Evolutionary conservation across 2,329 filamentous ascomycete genomes (phyloP), one percentile per base, ranked within the genome.

Genomic region (Fusarium luffae): DNA sequence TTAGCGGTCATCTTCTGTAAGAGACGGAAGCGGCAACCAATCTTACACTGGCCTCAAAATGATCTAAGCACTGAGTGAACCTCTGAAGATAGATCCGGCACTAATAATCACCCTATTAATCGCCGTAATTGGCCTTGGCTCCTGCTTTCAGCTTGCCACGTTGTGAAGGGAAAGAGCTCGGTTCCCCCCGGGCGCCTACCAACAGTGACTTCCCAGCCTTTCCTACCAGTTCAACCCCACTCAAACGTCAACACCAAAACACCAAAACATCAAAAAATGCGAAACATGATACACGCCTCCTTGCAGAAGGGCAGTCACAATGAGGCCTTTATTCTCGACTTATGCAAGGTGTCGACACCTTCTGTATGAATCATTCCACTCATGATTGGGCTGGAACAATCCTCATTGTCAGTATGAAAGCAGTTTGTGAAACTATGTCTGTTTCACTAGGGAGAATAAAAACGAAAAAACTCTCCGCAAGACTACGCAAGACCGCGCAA

Each of bases 181-280:
- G 72, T 59, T 70, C 54, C 63, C 58, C 67, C 66, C 59, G 56
- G 65, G 72, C 72, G 72, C 59, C 46, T 74, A 66, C 48, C 48
- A 41, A 28, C 48, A 43, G 37, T 48, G 21, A 25, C 21, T 37
- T 40, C 18, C 32, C 30, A 49, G 42, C 54, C n/a, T 51, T 56
- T 41, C 49, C 30, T 50, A 42, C 64, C 60, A 69, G 56, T 54
- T 50, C 23, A 54, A 52, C 65, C 50, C 65, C 48, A 66, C 56
- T 19, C 58, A 52, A 51, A 63, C 68, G 62, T 32, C 61, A 55
- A 51, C 60, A 59, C 34, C 60, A 59, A 70, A 68, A 59, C 64
- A 69, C 27, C 56, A 66, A 71, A 70, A 70, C 56, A 68, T 51
- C 52, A 73, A 68, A 71, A 68, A 59, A 63, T 59, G 41, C 64